Evolutionary conservation across 306 rosid species (phyloP), one percentile per base, ranked within the genome.

Genomic region (Quercus agrifolia): DNA sequence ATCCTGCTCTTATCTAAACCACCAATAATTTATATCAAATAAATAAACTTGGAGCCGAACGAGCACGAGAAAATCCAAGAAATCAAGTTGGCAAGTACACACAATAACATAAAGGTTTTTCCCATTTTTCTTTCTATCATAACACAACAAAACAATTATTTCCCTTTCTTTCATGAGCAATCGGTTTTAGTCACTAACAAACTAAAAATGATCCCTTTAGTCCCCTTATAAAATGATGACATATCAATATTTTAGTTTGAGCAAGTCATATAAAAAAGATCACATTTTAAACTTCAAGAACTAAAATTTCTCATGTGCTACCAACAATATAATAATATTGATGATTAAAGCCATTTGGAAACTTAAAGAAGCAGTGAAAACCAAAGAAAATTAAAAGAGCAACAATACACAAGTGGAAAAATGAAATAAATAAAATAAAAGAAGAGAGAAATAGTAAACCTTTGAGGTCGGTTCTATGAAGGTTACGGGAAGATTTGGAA

Each of bases 401-500:
- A 57, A n/a, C 27, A 57, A 20, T 6, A 58, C 13, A 11, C 70
- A 35, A 31, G 6, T 1, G 55, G 70, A 27, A 31, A 38, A n/a
- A 58, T 2, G 20, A 21, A 8, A 54, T 0, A 21, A 71, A 2
- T 6, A 2, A 21, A 21, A 46, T 2, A 46, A 11, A 49, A 66
- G n/a, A 5, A 2, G 57, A 44, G 55, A 21, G 46, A 41, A 41
- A n/a, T 9, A 1, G 23, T 30, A 7, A 68, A 88, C 94, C 97
- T 84, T 77, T 87, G 52, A 67, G 70, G 35, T 91, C 82, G 55
- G 94, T 91, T 83, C 85, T 91, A 61, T 93, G 97, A 69, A 84
- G 83, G 7, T 93, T 77, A 56, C 92, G 93, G 56, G 94, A 85
- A 71, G 93, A 78, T 74, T 93, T 93, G 35, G 97, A 89, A 5